Conservation (phyloP, 169 alveolate species). For the Cryptosporidium xiaoi region DNA sequence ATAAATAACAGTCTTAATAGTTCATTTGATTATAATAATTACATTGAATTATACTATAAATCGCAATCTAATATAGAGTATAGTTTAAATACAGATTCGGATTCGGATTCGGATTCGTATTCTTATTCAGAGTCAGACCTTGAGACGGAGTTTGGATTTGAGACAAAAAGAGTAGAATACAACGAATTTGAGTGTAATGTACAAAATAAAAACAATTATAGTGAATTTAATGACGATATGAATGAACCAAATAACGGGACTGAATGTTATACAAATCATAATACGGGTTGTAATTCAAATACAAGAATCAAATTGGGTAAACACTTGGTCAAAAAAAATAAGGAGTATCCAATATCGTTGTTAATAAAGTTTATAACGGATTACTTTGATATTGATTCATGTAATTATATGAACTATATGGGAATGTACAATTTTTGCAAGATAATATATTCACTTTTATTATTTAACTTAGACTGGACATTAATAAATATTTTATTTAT, state of each 20-base stretch:
- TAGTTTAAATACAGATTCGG: slow-evolving; percentile 7
- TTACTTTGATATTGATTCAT: not conserved
- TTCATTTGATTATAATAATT: not conserved
- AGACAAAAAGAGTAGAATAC: not conserved
- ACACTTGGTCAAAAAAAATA: not conserved
- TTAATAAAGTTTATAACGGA: slow-evolving; percentile 37
- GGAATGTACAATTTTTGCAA: slow-evolving; percentile 40
- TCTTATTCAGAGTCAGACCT: slow-evolving; percentile 5
- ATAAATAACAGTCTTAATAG: not conserved
- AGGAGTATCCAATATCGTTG: slow-evolving; percentile 18
- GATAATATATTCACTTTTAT: slow-evolving; percentile 20
- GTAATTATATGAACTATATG: too few relatives aligned
- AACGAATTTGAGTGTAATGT: too few relatives aligned
- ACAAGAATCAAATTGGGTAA: not conserved
- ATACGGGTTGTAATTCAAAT: not conserved
- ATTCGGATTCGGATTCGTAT: slow-evolving; percentile 3
- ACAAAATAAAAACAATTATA: too few relatives aligned
- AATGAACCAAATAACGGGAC: too few relatives aligned
- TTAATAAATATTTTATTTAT: slow-evolving; percentile 12
- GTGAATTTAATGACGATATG: too few relatives aligned
- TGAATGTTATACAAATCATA: not conserved
- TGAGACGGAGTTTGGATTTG: not conserved
- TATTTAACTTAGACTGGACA: slow-evolving; percentile 53
- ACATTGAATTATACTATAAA: not conserved
- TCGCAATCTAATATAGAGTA: not conserved